These are phyloP conservation scores for Mikania micrantha DNA, from an alignment of 129 eudicot species.

Conservation along the genomic window DNA sequence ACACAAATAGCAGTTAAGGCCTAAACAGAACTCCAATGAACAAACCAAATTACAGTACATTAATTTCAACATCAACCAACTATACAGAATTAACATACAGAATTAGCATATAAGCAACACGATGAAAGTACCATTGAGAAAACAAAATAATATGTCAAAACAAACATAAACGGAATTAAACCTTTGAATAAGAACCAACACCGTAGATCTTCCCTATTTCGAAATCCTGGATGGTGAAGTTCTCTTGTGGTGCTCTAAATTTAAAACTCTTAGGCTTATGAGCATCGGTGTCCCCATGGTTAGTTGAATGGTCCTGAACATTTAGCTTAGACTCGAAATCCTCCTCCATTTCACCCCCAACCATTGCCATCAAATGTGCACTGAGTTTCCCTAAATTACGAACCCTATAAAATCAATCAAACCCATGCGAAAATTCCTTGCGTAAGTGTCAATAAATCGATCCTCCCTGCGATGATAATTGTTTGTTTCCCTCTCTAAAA, in stretches of 20 bases:
- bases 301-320: slow-evolving; percentile 44
- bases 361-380: slow-evolving; percentile 38
- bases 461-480: neutral
- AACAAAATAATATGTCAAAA: neutral
- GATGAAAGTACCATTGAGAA: neutral
- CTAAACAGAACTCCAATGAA: neutral
- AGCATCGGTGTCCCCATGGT: slow-evolving; percentile 6
- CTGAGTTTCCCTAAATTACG: slow-evolving; percentile 13
- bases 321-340: slow-evolving; percentile 80
- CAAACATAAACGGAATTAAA: neutral
- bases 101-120: neutral
- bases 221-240: slow-evolving; percentile 74
- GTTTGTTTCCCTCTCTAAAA: too few species aligned
- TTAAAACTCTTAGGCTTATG: slow-evolving; percentile 65
- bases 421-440: neutral
- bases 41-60: neutral
- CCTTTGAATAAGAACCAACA: slow-evolving; percentile 99
- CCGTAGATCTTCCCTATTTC: slow-evolving; percentile 99
- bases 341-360: slow-evolving; percentile 77
- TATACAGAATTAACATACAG: slow-evolving; percentile 2
- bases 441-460: neutral
- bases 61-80: neutral
- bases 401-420: slow-evolving; percentile 10
- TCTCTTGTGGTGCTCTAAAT: slow-evolving; percentile 96
- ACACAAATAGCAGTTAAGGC: neutral